Base-by-base conservation (phyloP, 352 stramenopile genomes). In the Phytophthora pluvialis region DNA sequence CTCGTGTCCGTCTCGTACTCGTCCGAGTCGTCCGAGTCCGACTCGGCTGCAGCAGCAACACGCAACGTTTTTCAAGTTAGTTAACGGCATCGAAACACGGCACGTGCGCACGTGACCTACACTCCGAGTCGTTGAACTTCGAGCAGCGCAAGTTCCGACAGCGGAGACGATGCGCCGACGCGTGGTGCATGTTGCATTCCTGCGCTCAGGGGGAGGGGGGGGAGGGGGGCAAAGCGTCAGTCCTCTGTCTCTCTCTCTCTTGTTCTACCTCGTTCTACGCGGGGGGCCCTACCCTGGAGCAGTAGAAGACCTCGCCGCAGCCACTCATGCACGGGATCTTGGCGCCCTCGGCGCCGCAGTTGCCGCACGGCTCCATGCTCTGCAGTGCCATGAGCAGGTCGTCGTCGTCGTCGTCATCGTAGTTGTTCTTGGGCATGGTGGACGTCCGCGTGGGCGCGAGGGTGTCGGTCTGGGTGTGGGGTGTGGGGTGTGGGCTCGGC, bases 41-140 rank as follows among this genome's bases (percentile, higher is more conserved):
- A 94, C 36, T 94, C 85, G 15, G 84, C 83, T 92, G 50, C 36
- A 55, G 15, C 40, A 35, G 42, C 5, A 67, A 16, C 38, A 56
- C 21, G 21, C 2, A 53, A 48, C 5, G 11, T 42, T 53, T 39
- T 43, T n/a, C 32, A 28, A 12, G 11, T 38, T 45, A 59, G 46
- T 39, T 15, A 16, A 28, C 21, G 1, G 31, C 31, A 2, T 35
- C 1, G 3, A 38, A 57, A 51, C 1, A 21, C 21, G 21, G 21
- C 21, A 21, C 21, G 21, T 1, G 21, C 21, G 21, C 21, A 21
- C 21, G 21, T 31, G 38, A 72, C 85, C 50, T 87, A 94, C 86
- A 94, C 49, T 94, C 86, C 50, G 84, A 92, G 77, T 95, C 87
- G 64, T 95, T 94, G 44, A 95, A 95, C 72, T 95, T 95, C 59